Conservation (phyloP, 2,329 filamentous ascomycete species). For the Fusarium praegraminearum region DNA sequence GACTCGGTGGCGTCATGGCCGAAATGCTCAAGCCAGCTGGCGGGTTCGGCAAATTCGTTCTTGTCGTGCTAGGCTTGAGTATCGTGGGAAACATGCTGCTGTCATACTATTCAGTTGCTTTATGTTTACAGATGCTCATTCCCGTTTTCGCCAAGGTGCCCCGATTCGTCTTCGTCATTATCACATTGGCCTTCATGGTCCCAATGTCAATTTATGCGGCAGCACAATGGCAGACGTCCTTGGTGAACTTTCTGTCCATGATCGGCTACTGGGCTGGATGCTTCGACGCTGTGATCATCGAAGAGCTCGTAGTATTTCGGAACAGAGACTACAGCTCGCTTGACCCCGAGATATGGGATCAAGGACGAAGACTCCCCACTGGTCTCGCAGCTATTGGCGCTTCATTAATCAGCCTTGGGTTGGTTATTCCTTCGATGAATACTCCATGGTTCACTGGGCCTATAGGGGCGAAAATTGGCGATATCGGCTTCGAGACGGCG, state of each 20-base stretch:
- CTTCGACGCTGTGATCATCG: constrained; percentile 57
- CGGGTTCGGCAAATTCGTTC: constrained; percentile 54
- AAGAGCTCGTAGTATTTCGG: constrained; percentile 60
- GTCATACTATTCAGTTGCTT: constrained; percentile 56
- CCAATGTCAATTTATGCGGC: constrained; percentile 58
- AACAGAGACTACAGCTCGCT: constrained; percentile 55
- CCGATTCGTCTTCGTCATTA: constrained; percentile 57
- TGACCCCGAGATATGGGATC: constrained; percentile 60
- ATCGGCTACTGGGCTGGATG: constrained; percentile 62
- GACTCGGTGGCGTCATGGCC: constrained; percentile 50
- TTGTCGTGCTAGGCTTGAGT: constrained; percentile 50
- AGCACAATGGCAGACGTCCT: constrained; percentile 55
- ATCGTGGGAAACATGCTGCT: constrained; percentile 55
- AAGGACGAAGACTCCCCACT: constrained; percentile 55
- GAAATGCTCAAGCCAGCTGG: constrained; percentile 51
- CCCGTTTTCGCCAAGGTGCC: constrained; percentile 57
- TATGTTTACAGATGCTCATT: constrained; percentile 58
- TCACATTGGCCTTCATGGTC: constrained; percentile 57
- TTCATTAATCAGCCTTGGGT: constrained; percentile 56
- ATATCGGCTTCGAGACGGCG: constrained; percentile 60
- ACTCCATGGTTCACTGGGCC: constrained; percentile 60
- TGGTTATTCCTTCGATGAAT: constrained; percentile 58
- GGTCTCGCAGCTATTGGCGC: constrained; percentile 59
- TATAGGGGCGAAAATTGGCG: constrained; percentile 57
- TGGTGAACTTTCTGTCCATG: constrained; percentile 59